Base-by-base conservation (phyloP, 2,329 filamentous ascomycete genomes). In the Talaromyces sp. region DNA sequence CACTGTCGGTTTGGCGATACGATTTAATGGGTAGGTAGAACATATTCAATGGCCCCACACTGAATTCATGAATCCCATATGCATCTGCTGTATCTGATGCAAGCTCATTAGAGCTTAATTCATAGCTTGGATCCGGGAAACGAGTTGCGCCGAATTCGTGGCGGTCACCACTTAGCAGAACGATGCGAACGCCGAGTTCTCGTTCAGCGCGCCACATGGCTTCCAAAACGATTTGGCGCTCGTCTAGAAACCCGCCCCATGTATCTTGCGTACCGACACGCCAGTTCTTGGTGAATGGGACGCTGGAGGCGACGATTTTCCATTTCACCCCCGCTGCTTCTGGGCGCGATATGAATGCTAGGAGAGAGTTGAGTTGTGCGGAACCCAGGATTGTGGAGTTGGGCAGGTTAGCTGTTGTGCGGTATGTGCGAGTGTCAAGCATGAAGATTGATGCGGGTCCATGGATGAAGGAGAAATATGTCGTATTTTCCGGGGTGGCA, bases 241-340 rank as follows among this genome's bases (percentile, higher is more conserved):
- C 94, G 51, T 81, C 77, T 1, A 97, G 80, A 72, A 96, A 97
- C 0, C 93, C 93, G 48, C 90, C 91, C 94, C 94, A 99, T 0
- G 94, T 97, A 69, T 99, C 94, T 61, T 87, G 81, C 2, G 85
- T 85, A 63, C 94, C 93, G 63, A 96, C 84, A 22, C 85, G 88
- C 93, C 94, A 99, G 73, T 99, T 99, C 77, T 96, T 96, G 6
- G 94, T 97, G 70, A 99, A 96, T 0, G 94, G 94, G 5, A 97
- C 89, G 17, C 89, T 92, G 39, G 89, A 92, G 17, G 92, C 87
- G 53, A 99, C 79, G 66, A 99, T 86, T 77, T 97, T 97, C 93
- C 94, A 99, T 67, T 87, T 87, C 0, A 97, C 86, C 1, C 91
- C 90, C 31, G 78, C 77, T 0, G 89, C 87, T 62, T 91, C 88